Percentiles rank a stretch among this genome's conserved stretches.
Conservation (phyloP, 2,329 filamentous ascomycete genomes). For the Hymenoscyphus scutula region DNA sequence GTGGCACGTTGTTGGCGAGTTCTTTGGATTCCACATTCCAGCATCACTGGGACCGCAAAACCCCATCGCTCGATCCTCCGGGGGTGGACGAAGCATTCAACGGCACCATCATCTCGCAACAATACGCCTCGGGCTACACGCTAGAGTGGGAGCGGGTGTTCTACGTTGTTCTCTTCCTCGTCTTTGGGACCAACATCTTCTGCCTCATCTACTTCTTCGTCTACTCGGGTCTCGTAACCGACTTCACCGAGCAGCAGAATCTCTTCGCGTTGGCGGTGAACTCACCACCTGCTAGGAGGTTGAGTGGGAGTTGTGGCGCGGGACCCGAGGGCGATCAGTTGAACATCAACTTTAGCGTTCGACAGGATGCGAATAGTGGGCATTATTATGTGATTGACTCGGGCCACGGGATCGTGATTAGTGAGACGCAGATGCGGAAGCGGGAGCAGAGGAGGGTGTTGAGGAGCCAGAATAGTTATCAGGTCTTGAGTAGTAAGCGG, state of each 20-base stretch:
- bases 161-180: constrained; percentile 61
- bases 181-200: constrained; percentile 65
- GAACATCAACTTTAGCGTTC: constrained; percentile 43
- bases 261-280: constrained; percentile 72
- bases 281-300: constrained; percentile 48
- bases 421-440: constrained; percentile 17
- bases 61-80: constrained; percentile 37
- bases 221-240: constrained; percentile 62
- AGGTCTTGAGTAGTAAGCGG: constrained; percentile 24
- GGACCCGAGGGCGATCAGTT: constrained; percentile 43
- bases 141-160: constrained; percentile 63
- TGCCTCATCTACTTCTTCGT: constrained; percentile 61
- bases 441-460: constrained; percentile 7
- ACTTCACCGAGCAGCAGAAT: constrained; percentile 76
- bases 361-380: constrained; percentile 45
- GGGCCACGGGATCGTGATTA: constrained; percentile 23
- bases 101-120: constrained; percentile 59
- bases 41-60: constrained; percentile 51
- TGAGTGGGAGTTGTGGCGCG: constrained; percentile 56
- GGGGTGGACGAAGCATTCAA: constrained; percentile 54
- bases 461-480: constrained; percentile 23
- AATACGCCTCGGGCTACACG: constrained; percentile 68
- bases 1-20: constrained; percentile 63
- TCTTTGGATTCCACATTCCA: constrained; percentile 59
- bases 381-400: constrained; percentile 53